Evolutionary conservation across 2,329 filamentous ascomycete species (phyloP).

Genomic region (Torrubiellomyces zombiae): DNA sequence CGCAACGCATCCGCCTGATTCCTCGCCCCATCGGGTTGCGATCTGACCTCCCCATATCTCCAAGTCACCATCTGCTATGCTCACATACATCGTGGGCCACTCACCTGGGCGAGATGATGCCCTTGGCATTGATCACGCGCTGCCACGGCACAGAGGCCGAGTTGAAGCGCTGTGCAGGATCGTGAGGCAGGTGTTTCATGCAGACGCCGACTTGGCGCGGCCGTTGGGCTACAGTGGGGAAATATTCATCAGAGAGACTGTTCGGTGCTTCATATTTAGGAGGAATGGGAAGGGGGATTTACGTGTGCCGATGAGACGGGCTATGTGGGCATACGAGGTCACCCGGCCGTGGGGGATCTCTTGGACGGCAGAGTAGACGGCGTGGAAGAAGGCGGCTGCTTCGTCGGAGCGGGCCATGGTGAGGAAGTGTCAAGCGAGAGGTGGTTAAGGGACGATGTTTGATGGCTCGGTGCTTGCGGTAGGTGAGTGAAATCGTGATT

Average conservation of each 20-base stretch:
- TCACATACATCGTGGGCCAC: too few species aligned
- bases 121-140: slow-evolving; percentile 76
- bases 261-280: background rate
- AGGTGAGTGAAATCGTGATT: too few species aligned
- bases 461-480: too few species aligned
- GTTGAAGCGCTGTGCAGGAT: slow-evolving; percentile 42
- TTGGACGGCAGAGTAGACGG: slow-evolving; percentile 72
- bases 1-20: slow-evolving; percentile 32
- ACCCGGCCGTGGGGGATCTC: slow-evolving; percentile 72
- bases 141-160: slow-evolving; percentile 81
- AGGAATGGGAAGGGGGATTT: slow-evolving; percentile 13
- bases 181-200: slow-evolving; percentile 64
- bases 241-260: background rate
- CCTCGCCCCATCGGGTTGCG: slow-evolving; percentile 29
- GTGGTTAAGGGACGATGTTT: too few species aligned
- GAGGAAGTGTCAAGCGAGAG: too few species aligned
- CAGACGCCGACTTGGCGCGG: slow-evolving; percentile 79
- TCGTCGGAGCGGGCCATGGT: slow-evolving; percentile 59
- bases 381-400: slow-evolving; percentile 53
- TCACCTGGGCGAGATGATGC: slow-evolving; percentile 70
- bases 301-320: slow-evolving; percentile 57
- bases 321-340: slow-evolving; percentile 76
- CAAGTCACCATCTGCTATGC: too few species aligned
- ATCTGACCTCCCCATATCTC: slow-evolving; percentile 21
- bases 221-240: slow-evolving; percentile 37